Evolutionary conservation across 331 rosid species (phyloP).

Genomic region (Spiraea crenata): DNA sequence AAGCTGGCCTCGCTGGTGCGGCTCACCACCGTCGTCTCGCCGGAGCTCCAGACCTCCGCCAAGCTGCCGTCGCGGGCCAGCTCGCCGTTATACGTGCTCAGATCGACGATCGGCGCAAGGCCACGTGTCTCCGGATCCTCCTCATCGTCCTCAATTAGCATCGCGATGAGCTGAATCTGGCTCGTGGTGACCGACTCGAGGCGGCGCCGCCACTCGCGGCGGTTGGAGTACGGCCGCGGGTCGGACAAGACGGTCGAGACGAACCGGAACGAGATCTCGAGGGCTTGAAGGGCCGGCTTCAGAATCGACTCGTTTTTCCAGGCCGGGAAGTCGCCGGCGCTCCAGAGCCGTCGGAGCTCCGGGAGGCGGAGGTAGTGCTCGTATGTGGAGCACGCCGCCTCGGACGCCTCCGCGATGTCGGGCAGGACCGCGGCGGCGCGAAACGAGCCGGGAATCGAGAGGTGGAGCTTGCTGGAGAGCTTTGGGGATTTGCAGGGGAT

Average conservation of each 20-base stretch:
- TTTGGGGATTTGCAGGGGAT: constrained; percentile 55
- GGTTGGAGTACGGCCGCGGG: constrained; percentile 64
- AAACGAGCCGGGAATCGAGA: constrained; percentile 39
- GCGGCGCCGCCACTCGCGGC: constrained; percentile 69
- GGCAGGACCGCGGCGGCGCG: constrained; percentile 23
- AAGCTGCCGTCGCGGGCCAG: constrained; percentile 52
- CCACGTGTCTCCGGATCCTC: constrained; percentile 47
- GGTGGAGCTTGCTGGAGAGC: constrained; percentile 41
- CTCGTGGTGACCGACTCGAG: constrained; percentile 50
- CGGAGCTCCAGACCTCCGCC: constrained; percentile 54
- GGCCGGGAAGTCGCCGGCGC: constrained; percentile 42
- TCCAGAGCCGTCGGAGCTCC: constrained; percentile 62
- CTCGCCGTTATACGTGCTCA: constrained; percentile 24
- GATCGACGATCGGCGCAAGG: constrained; percentile 51
- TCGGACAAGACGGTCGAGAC: constrained; percentile 57
- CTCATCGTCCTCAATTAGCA: constrained; percentile 67
- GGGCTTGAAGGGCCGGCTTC: constrained; percentile 72
- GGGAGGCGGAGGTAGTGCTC: constrained; percentile 75
- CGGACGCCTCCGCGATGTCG: constrained; percentile 55
- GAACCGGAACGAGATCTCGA: constrained; percentile 81
- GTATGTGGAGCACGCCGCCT: constrained; percentile 52
- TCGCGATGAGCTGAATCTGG: constrained; percentile 60
- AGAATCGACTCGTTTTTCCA: constrained; percentile 70
- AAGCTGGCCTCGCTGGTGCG: constrained; percentile 68
- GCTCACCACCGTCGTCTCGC: constrained; percentile 44